phyloP scores from a whole-genome alignment of 2,329 filamentous ascomycete species.

The Setomelanomma holmii region DNA sequence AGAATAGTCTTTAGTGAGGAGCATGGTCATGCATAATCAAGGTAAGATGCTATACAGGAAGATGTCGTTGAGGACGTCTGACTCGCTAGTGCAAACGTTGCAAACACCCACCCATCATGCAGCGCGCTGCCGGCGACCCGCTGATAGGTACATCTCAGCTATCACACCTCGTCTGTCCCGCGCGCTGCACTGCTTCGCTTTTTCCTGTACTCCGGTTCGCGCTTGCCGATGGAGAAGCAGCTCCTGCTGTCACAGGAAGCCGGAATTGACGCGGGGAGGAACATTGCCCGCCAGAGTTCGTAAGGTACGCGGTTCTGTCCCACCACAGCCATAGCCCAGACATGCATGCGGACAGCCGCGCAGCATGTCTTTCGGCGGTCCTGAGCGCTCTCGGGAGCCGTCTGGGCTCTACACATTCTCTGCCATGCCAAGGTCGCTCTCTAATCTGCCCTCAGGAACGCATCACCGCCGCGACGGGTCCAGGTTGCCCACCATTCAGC shows the following conservation, averaged over 20 bases:
- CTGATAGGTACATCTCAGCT: slow-evolving; percentile 1
- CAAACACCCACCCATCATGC: not conserved
- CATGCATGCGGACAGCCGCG: slow-evolving; percentile 10
- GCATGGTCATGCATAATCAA: too few species aligned
- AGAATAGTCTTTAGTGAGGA: too few species aligned
- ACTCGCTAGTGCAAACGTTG: not conserved
- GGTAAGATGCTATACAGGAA: too few species aligned
- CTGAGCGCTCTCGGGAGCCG: slow-evolving; percentile 18
- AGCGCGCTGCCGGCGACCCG: not conserved
- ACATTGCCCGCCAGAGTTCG: slow-evolving; percentile 28
- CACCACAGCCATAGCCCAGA: slow-evolving; percentile 15
- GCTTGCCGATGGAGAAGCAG: slow-evolving; percentile 46
- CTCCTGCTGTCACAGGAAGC: slow-evolving; percentile 40
- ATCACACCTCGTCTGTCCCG: slow-evolving; percentile 20
- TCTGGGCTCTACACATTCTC: slow-evolving; percentile 11
- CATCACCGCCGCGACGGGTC: slow-evolving; percentile 14
- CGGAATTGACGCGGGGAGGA: slow-evolving; percentile 43
- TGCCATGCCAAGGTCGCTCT: slow-evolving; percentile 17
- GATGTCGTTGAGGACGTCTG: too few species aligned
- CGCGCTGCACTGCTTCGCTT: slow-evolving; percentile 19
- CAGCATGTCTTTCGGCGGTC: slow-evolving; percentile 26
- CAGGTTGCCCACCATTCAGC: slow-evolving; percentile 37
- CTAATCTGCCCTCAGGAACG: slow-evolving; percentile 34
- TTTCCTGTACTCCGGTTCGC: slow-evolving; percentile 26
- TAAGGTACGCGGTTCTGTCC: not conserved